Evolutionary conservation across 805 yeast species (phyloP), one percentile per base, ranked within the genome.

Genomic region (Lipomyces yamadae): DNA sequence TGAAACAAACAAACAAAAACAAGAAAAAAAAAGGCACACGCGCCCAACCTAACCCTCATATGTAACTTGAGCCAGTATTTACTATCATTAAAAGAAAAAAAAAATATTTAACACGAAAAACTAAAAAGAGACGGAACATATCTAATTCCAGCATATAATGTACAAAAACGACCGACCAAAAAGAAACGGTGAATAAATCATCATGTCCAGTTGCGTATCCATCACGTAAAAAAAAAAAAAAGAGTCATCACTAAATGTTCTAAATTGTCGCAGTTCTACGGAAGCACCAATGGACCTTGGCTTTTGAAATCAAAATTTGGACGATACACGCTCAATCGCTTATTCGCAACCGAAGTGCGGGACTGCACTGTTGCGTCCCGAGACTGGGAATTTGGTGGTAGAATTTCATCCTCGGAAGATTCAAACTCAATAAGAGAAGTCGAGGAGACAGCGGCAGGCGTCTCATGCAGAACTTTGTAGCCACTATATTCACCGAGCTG

Each of bases 351-450:
- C 18, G 66, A 58, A 10, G 56, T 24, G 6, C 35, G 61, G 33
- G 61, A 30, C 34, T 57, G 61, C 34, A 57, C 53, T 4, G 24
- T 24, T 24, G 61, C 37, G 24, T 42, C 8, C 48, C 2, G 48
- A 18, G 48, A 42, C 48, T 42, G 24, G 15, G 39, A 11, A n/a
- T 24, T 13, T n/a, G 15, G 7, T n/a, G 56, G 35, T 10, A 45
- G 33, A 5, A 42, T 24, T 13, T 63, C 65, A 7, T 65, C 68
- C 32, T 67, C 70, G 4, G 70, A 67, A 5, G 70, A 67, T 59
- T 63, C 70, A 37, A 67, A 50, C 52, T 67, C 70, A 8, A 67
- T 67, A 30, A 67, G 56, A 34, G 68, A 52, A 15, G 70, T 64
- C 11, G 35, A 35, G 45, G 62, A 48, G 32, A 59, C 61, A 1